Base-by-base conservation (phyloP, 306 rosid species). In the Acmispon strigosus region DNA sequence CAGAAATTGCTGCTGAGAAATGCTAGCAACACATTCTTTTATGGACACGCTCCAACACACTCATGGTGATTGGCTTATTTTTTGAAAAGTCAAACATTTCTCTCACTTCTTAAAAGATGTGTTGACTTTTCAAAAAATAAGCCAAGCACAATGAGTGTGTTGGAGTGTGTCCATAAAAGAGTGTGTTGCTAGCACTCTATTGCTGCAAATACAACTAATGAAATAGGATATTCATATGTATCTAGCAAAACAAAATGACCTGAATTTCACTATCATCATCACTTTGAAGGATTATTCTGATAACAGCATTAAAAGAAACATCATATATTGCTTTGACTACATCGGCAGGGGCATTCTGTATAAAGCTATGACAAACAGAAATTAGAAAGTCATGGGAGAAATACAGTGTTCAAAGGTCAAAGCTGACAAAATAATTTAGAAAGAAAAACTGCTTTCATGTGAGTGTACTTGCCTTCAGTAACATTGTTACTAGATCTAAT, bases 241-340 rank as follows among this genome's bases (percentile, higher is more conserved):
- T 36, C 4, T 18, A 19, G 62, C 20, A 61, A 75, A 66, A 74
- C 11, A 19, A 47, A 58, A 27, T 48, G 34, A 93, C 98, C 98
- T 94, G 98, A 88, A 94, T 82, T 86, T 94, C 98, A 83, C 96
- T 84, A 55, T 88, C 89, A 81, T 90, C 98, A 6, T 84, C 94
- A 62, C 96, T 90, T 70, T 86, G 92, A 80, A 90, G 96, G 62
- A 84, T 78, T 61, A 93, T 82, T 59, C 71, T 78, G 75, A 86
- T 76, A 74, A 85, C 80, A 66, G 86, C 84, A 32, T 83, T 78
- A 76, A 94, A 94, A 80, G 94, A 88, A 76, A 79, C 90, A 78
- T 84, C 95, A 78, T 90, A 84, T 37, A 85, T 75, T 56, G 88
- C 92, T 86, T 87, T 89, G 64, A 87, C 85, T 45, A 88, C 86